A percentile compares a stretch with the other conserved stretches of the same genome.
These are phyloP conservation scores for Podospora didyma DNA, from an alignment of 495 filamentous ascomycete species.

Conservation along the genomic window DNA sequence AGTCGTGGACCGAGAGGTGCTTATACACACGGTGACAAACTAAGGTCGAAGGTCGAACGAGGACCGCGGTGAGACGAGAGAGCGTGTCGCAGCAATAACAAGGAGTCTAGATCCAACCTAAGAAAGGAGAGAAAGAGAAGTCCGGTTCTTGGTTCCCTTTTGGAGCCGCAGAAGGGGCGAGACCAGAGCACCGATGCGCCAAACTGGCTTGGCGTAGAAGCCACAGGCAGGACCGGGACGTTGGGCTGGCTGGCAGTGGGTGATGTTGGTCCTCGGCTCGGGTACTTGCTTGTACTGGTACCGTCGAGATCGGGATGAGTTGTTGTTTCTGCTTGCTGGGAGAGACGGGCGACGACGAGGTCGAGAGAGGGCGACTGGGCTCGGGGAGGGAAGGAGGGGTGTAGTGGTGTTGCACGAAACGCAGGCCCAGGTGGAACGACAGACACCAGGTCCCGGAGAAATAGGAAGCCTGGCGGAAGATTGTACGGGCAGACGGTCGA, in stretches of 20 bases:
- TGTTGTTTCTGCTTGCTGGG: too few relatives aligned
- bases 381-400: background rate
- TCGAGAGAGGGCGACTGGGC: background rate
- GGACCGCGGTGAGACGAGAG: background rate
- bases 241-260: too few relatives aligned
- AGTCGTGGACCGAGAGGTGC: background rate
- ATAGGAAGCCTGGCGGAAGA: constrained; percentile 3
- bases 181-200: too few relatives aligned
- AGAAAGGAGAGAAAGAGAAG: constrained; percentile 1
- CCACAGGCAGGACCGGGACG: too few relatives aligned
- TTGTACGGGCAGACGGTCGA: background rate
- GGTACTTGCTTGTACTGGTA: too few relatives aligned
- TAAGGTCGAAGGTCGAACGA: constrained; percentile 1
- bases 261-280: too few relatives aligned
- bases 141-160: too few relatives aligned
- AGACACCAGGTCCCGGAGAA: constrained; percentile 6
- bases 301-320: too few relatives aligned
- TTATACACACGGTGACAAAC: background rate
- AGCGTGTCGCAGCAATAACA: background rate
- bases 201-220: too few relatives aligned
- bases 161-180: too few relatives aligned
- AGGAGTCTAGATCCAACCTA: constrained; percentile 3
- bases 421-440: background rate
- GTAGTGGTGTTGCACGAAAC: background rate
- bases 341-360: background rate